Evolutionary conservation across 2,329 filamentous ascomycete species (phyloP).

Genomic region (Penicillium expansum): DNA sequence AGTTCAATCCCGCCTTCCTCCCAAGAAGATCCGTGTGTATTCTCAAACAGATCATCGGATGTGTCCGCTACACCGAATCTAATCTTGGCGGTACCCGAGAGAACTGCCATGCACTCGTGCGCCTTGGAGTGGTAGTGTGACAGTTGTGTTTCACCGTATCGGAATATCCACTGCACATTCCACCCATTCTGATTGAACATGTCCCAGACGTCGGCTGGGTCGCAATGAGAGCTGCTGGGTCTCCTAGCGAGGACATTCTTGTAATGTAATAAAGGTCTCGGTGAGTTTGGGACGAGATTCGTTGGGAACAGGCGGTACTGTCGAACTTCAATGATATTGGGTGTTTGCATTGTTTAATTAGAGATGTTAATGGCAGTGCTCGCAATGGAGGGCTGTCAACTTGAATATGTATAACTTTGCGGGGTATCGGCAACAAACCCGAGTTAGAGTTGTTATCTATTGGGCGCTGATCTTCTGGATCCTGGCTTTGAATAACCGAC

Average conservation of each 20-base stretch:
- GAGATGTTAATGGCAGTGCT: not conserved
- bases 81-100: too few relatives aligned
- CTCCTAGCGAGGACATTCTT: constrained; percentile 38
- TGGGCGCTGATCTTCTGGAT: too few relatives aligned
- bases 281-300: constrained; percentile 52
- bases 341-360: not conserved
- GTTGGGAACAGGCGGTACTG: constrained; percentile 43
- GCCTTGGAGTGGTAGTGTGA: too few relatives aligned
- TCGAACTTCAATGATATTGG: not conserved
- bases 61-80: too few relatives aligned
- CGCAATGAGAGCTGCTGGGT: not conserved
- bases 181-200: not conserved
- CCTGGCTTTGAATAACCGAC: too few relatives aligned
- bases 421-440: not conserved
- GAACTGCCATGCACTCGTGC: too few relatives aligned
- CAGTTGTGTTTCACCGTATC: not conserved
- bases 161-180: not conserved
- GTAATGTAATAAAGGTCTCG: constrained; percentile 55
- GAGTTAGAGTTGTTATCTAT: not conserved
- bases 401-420: not conserved
- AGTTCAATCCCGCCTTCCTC: too few relatives aligned
- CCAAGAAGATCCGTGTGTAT: too few relatives aligned
- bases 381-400: not conserved
- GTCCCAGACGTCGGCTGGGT: constrained; percentile 37
- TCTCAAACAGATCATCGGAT: too few relatives aligned